Evolutionary conservation across 495 filamentous ascomycete species (phyloP), one percentile per base, ranked within the genome.

Genomic region (Neurospora sp.): DNA sequence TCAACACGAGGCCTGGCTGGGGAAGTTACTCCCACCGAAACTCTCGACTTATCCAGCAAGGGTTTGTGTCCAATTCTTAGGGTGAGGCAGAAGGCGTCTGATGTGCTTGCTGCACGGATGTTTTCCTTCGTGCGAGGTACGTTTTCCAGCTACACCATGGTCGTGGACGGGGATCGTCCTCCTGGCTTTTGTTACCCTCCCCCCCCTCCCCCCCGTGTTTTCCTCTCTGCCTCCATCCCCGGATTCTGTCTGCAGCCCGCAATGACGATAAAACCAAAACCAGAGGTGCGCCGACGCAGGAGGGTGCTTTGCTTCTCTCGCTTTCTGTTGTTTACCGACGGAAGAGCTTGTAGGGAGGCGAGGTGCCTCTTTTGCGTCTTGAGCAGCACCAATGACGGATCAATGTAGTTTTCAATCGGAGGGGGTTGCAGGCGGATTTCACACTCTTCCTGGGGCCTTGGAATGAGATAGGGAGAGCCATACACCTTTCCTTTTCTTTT

Each of bases 401-500:
- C 76, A 77, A 76, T 76, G 76, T 75, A 88, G 86, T 88, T 88
- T 88, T 88, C 86, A 88, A 88, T 88, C 86, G 80, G 85, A 88
- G 85, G 81, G 65, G 69, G 48, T 76, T 71, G 70, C 65, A 37
- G 71, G 71, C 71, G 31, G 74, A 77, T 72, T 46, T 74, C 46
- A 71, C 70, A 42, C 71, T 69, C 71, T 39, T 65, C 22, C 73
- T 6, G 11, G 68, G 72, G 59, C 53, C 65, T 73, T 73, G 12
- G 65, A 39, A 16, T 16, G 68, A n/a, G 27, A 68, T 31, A 48
- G 68, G 70, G 18, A 65, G 53, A 46, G 65, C 46, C 65, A 18
- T 46, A 68, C 68, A 70, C 65, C 70, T 68, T 70, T 59, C 71
- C 68, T 20, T 20, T 37, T 65, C 10, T 39, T 27, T 73, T 61